A percentile compares a stretch with the other conserved stretches of the same genome.
phyloP scores from a whole-genome alignment of 768 basidiomycete species.

The Lyophyllum decastes region DNA sequence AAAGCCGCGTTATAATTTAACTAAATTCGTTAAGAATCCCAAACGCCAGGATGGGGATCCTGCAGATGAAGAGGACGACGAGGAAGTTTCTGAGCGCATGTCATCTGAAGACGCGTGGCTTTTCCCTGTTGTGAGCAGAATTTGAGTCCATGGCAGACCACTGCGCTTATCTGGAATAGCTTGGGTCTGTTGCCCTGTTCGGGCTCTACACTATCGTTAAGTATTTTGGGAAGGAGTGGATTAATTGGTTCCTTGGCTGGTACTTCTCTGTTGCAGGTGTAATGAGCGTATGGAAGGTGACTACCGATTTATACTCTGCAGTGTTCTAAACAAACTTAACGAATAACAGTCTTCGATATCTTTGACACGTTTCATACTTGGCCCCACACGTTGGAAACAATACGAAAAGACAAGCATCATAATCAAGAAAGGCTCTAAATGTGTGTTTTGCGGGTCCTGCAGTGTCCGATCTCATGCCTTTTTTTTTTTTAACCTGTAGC shows the following conservation, averaged over 20 bases:
- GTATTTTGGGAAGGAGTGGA: constrained; percentile 78
- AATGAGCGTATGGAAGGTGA: constrained; percentile 70
- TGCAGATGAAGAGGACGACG: constrained; percentile 53
- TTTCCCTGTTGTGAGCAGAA: constrained; percentile 66
- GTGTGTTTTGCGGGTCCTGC: constrained; percentile 32
- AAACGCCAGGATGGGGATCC: constrained; percentile 19
- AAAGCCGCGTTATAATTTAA: constrained; percentile 3
- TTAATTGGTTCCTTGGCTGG: constrained; percentile 79
- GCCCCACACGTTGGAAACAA: constrained; percentile 55
- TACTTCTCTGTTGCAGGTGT: constrained; percentile 71
- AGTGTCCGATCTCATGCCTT: constrained; percentile 16
- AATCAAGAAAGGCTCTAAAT: constrained; percentile 45
- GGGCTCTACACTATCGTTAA: constrained; percentile 71
- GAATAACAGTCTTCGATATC: constrained; percentile 48
- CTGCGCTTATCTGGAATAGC: constrained; percentile 33
- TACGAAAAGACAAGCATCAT: constrained; percentile 49
- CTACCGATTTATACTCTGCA: constrained; percentile 12
- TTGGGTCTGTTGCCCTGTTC: constrained; percentile 70
- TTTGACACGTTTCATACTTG: constrained; percentile 48
- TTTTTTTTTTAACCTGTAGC: constrained; percentile 21
- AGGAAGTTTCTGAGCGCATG: constrained; percentile 58
- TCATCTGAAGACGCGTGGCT: constrained; percentile 72
- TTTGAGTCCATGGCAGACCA: background rate
- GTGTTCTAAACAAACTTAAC: background rate
- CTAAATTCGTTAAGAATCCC: constrained; percentile 21